Percentiles rank a stretch among this genome's conserved stretches.
Evolutionary conservation across 2,329 filamentous ascomycete genomes (phyloP).

Genomic region (Scedosporium dehoogii): DNA sequence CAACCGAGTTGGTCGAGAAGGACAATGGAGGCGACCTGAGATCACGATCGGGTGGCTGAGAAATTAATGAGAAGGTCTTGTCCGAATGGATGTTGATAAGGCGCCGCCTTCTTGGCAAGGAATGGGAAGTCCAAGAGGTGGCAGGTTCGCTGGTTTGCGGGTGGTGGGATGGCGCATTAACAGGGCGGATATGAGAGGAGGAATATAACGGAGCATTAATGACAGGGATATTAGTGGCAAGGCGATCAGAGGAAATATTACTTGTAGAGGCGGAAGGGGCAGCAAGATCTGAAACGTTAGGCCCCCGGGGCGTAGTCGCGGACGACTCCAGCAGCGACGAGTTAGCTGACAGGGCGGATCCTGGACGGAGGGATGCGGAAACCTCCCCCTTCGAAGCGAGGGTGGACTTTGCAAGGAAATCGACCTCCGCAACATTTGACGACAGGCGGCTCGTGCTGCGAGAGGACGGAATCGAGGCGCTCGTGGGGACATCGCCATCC

Average conservation of each 20-base stretch:
- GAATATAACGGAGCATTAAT: constrained; percentile 26
- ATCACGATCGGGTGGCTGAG: constrained; percentile 12
- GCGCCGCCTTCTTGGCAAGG: constrained; percentile 30
- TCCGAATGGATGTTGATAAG: constrained; percentile 43
- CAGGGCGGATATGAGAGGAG: constrained; percentile 25
- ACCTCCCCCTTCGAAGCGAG: constrained; percentile 5
- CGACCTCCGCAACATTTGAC: neutral
- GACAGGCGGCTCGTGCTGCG: constrained; percentile 9
- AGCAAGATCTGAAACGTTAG: constrained; percentile 36
- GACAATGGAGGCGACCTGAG: constrained; percentile 30
- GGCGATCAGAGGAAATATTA: constrained; percentile 14
- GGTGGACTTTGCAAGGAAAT: neutral
- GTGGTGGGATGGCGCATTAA: constrained; percentile 21
- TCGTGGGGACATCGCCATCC: constrained; percentile 13
- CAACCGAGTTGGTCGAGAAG: constrained; percentile 27
- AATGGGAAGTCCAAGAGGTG: constrained; percentile 14
- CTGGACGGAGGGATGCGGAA: constrained; percentile 5
- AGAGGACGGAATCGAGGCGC: constrained; percentile 14
- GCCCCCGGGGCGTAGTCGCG: constrained; percentile 19
- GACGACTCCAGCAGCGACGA: neutral
- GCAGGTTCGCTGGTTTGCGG: constrained; percentile 14
- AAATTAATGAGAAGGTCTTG: constrained; percentile 45
- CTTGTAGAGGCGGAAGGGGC: constrained; percentile 23
- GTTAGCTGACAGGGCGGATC: neutral
- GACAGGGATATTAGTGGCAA: constrained; percentile 25